Evolutionary conservation across 352 stramenopile species (phyloP), one percentile per base, ranked within the genome.

Genomic region (Phytophthora ohioensis): DNA sequence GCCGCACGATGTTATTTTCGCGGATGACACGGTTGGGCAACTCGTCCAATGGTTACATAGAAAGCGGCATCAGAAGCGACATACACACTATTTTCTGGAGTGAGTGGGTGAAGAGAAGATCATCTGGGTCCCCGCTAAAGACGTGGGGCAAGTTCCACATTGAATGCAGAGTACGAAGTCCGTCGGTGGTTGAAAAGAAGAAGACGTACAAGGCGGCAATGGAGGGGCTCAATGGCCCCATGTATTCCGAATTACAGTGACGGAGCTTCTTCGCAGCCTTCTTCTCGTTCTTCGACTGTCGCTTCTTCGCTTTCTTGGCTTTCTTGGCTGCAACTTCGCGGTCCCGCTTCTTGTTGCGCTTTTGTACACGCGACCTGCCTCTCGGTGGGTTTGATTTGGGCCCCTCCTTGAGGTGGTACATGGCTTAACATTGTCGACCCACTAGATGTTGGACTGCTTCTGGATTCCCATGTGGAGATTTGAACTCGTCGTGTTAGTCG

Each of bases 71-170:
- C 65, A 4, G 5, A 68, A 47, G 45, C 34, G 36, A 38, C 27
- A 11, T 10, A 73, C 43, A 0, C 32, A 68, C 63, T 68, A 60
- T 47, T 35, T 71, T 66, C 53, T 59, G 36, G 54, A 59, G 63
- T 70, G 54, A 45, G 53, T 70, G 36, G 39, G 21, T 6, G 56
- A 67, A 15, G 47, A 41, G 41, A 52, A 52, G 11, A 27, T 34
- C 2, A 64, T 45, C 0, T 65, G 47, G 64, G 36, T 39, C 48
- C 34, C 42, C 3, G 4, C 57, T 0, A 27, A 69, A 30, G 57
- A 63, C 3, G n/a, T 69, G 5, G 35, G 21, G 2, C 61, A 63
- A 57, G 30, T 69, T 1, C 52, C 52, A 4, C 36, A 63, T 17
- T 62, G 1, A 68, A 62, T 32, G 41, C 61, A 4, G 41, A 49